Percentiles rank a stretch among this genome's conserved stretches.
Conservation (phyloP, 2,329 filamentous ascomycete genomes). For the Calonectria pauciramosa region DNA sequence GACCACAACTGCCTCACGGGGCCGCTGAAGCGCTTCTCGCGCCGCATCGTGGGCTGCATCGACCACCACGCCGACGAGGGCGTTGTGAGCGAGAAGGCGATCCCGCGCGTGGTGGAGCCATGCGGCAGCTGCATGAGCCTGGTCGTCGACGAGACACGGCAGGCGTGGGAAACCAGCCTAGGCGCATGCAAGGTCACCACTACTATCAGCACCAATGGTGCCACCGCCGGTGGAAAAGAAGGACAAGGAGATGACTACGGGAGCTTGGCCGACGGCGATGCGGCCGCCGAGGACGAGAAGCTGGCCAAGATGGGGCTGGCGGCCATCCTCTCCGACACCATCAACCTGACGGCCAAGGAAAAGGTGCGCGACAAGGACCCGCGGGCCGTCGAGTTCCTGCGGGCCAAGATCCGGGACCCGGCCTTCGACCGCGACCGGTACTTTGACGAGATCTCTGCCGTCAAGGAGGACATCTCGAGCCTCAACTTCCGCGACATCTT, state of each 20-base stretch:
- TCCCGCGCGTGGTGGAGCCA: constrained; percentile 73
- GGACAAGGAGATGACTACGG: background rate
- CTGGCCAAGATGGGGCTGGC: constrained; percentile 78
- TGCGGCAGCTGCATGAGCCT: constrained; percentile 82
- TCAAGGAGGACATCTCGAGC: constrained; percentile 76
- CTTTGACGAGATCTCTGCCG: constrained; percentile 70
- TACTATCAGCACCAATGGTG: no score
- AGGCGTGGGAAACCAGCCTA: constrained; percentile 69
- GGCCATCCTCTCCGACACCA: constrained; percentile 81
- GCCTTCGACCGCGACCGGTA: constrained; percentile 68
- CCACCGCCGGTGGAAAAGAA: no score
- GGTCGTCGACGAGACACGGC: constrained; percentile 71
- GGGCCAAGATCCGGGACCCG: constrained; percentile 58
- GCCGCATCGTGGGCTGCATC: constrained; percentile 73
- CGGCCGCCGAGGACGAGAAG: constrained; percentile 63
- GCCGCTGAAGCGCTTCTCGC: constrained; percentile 64
- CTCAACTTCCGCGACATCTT: constrained; percentile 77
- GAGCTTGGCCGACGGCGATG: constrained; percentile 37
- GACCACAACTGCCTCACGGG: constrained; percentile 85
- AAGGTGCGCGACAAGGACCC: constrained; percentile 77
- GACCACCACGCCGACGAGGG: constrained; percentile 86
- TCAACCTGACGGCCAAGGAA: constrained; percentile 70
- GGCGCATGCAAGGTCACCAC: background rate
- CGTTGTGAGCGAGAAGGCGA: constrained; percentile 59
- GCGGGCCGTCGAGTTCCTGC: constrained; percentile 70